Evolutionary conservation across 805 yeast species (phyloP).

Genomic region (Metschnikowia baotianmanensis): DNA sequence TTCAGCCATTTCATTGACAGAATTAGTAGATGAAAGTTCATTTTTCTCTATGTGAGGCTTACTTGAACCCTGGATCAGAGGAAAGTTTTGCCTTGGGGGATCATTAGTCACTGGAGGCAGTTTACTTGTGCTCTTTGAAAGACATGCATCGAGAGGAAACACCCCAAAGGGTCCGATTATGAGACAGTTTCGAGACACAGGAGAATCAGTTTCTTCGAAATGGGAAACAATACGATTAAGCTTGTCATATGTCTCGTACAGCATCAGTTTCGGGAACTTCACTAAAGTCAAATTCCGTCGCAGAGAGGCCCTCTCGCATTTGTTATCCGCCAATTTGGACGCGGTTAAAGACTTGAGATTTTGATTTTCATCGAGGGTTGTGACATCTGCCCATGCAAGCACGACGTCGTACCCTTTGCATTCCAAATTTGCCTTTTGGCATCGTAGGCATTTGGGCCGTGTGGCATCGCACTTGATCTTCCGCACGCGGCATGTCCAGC

Average conservation of each 20-base stretch:
- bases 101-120: too few relatives aligned
- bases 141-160: neutral
- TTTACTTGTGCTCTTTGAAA: too few relatives aligned
- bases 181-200: neutral
- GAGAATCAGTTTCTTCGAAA: conserved; percentile 23
- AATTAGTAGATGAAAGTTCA: neutral
- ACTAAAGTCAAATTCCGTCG: conserved; percentile 47
- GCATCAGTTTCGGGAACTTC: conserved; percentile 33
- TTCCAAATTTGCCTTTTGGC: conserved; percentile 41
- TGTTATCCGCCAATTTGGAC: conserved; percentile 19
- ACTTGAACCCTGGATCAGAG: neutral
- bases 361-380: conserved; percentile 28
- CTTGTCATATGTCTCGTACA: conserved; percentile 38
- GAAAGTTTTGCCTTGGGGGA: neutral
- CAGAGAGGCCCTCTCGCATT: conserved; percentile 33
- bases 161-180: conserved; percentile 13
- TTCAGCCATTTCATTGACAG: conserved; percentile 6
- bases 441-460: conserved; percentile 46
- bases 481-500: conserved; percentile 54
- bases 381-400: conserved; percentile 45
- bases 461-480: conserved; percentile 53
- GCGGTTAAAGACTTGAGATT: conserved; percentile 19
- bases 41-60: neutral
- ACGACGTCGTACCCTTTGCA: conserved; percentile 53
- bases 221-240: conserved; percentile 37